These are phyloP conservation scores for Xerocomus amazonicus DNA, from an alignment of 1,284 basidiomycete genomes.

Conservation along the genomic window DNA sequence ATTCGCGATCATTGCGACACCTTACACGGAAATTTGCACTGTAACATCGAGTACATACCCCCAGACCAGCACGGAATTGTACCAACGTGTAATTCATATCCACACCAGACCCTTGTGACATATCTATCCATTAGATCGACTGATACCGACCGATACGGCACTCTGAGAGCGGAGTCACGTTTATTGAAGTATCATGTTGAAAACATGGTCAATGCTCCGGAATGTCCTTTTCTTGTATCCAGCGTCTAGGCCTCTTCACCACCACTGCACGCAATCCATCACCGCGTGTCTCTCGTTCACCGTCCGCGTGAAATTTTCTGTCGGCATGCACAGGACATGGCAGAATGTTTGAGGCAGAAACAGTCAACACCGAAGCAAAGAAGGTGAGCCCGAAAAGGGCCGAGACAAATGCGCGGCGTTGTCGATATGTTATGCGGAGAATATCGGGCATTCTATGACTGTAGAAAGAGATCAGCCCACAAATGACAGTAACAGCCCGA, in stretches of 20 bases:
- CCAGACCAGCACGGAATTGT: conserved; percentile 18
- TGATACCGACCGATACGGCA: conserved; percentile 4
- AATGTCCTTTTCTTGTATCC: conserved; percentile 69
- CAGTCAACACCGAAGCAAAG: conserved; percentile 70
- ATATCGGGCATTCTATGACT: conserved; percentile 51
- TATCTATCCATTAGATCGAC: too few relatives aligned
- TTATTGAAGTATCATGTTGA: neutral
- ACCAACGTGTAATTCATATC: conserved; percentile 22
- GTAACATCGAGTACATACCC: conserved; percentile 29
- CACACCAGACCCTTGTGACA: conserved; percentile 7
- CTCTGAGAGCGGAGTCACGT: neutral
- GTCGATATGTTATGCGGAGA: conserved; percentile 55
- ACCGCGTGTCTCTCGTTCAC: conserved; percentile 28
- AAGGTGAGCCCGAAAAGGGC: conserved; percentile 77
- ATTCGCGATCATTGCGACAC: conserved; percentile 18
- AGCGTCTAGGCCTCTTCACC: conserved; percentile 67
- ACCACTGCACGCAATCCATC: conserved; percentile 41
- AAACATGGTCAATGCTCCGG: conserved; percentile 17
- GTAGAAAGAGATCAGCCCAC: neutral
- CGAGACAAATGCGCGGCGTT: conserved; percentile 69
- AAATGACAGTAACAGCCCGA: neutral
- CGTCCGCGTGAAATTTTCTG: conserved; percentile 50
- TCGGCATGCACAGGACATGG: conserved; percentile 68
- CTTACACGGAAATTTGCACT: conserved; percentile 32
- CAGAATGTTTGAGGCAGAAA: conserved; percentile 73